Evolutionary conservation across 2,329 filamentous ascomycete genomes (phyloP).

Genomic region (Alternaria sp.): DNA sequence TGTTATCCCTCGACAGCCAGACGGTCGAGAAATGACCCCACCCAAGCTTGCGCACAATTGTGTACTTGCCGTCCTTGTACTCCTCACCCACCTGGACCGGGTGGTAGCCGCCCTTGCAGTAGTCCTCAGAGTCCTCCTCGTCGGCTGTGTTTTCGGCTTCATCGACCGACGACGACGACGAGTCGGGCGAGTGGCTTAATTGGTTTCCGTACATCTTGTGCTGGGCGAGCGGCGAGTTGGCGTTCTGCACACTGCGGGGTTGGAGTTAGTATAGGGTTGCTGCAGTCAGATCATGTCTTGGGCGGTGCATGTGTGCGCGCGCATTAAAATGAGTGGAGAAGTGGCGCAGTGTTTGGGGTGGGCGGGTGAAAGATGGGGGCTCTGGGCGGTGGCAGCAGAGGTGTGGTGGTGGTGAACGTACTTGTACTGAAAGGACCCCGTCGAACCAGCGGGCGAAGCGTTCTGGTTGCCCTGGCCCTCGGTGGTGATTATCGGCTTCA

Average conservation of each 20-base stretch:
- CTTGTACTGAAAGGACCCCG: conserved; percentile 52
- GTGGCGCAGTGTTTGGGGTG: conserved; percentile 6
- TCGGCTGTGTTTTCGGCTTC: conserved; percentile 89
- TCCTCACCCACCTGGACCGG: conserved; percentile 93
- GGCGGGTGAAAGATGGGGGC: conserved; percentile 6
- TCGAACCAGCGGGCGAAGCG: conserved; percentile 51
- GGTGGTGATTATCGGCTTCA: conserved; percentile 80
- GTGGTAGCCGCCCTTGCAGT: conserved; percentile 99
- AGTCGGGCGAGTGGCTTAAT: conserved; percentile 78
- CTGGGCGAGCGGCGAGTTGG: conserved; percentile 57
- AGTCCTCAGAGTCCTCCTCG: conserved; percentile 98
- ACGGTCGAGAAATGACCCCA: conserved; percentile 99
- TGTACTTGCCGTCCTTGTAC: conserved; percentile 98
- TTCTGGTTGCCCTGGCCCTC: conserved; percentile 62
- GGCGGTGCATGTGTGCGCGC: conserved; percentile 19
- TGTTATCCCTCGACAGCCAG: conserved; percentile 84
- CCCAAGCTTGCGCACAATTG: conserved; percentile 92
- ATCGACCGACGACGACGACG: conserved; percentile 82
- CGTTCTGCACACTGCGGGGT: conserved; percentile 56
- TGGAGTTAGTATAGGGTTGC: conserved; percentile 25
- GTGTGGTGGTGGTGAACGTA: conserved; percentile 40
- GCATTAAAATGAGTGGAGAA: conserved; percentile 9
- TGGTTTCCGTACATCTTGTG: conserved; percentile 62
- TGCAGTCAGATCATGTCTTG: conserved; percentile 2
- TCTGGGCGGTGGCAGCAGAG: conserved; percentile 7